A percentile compares a stretch with the other conserved stretches of the same genome.
Conservation (phyloP, 345 rosid species). For the Salix purpurea region DNA sequence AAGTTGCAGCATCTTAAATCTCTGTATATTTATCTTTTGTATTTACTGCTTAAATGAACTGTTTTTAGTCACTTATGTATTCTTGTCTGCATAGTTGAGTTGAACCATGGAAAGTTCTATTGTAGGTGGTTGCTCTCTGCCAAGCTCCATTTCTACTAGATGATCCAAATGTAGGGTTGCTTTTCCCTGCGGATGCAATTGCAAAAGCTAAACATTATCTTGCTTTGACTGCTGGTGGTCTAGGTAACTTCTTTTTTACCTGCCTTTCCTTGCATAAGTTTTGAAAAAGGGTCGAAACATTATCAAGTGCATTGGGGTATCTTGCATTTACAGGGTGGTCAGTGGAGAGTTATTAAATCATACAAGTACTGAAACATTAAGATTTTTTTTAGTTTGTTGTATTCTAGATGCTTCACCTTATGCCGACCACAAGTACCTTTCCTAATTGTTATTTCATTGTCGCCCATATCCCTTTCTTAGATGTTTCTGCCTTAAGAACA, state of each 20-base stretch:
- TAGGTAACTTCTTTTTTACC: conserved; percentile 50
- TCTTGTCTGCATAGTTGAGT: conserved; percentile 7
- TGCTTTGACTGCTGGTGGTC: conserved; percentile 73
- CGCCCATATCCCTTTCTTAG: not conserved
- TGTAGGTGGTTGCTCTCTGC: conserved; percentile 92
- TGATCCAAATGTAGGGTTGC: conserved; percentile 85
- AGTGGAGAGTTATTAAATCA: not conserved
- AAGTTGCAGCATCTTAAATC: not conserved
- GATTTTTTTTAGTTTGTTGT: not conserved
- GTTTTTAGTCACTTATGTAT: not conserved
- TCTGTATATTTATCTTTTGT: not conserved
- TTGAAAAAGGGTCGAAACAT: conserved; percentile 1
- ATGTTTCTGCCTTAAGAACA: not conserved
- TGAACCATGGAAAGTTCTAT: conserved; percentile 21
- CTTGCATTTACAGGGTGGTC: not conserved
- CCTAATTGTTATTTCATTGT: not conserved
- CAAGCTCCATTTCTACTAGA: conserved; percentile 97
- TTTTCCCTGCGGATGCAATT: conserved; percentile 96
- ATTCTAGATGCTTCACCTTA: not conserved
- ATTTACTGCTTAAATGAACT: not conserved
- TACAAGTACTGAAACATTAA: not conserved
- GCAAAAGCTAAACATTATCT: conserved; percentile 94
- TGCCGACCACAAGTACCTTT: not conserved
- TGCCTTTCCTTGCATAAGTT: not conserved
- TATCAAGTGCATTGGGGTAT: not conserved